Percentiles rank a stretch among this genome's conserved stretches.
Evolutionary conservation across 306 rosid genomes (phyloP).

Genomic region (Cucumis sativus): Cucumber_9930_V3 NC_026656.2:15505001-15505500

Average conservation of each 20-base stretch:
- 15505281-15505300: background rate
- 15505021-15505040: conserved; percentile 73
- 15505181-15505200: background rate
- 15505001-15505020: background rate
- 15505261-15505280: background rate
- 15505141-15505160: background rate
- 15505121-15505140: background rate
- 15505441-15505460: background rate
- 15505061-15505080: conserved; percentile 41
- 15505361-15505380: background rate
- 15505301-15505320: background rate
- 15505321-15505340: background rate
- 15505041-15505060: conserved; percentile 71
- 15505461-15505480: background rate
- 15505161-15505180: background rate
- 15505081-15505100: conserved; percentile 55
- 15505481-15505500: background rate
- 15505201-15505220: background rate
- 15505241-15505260: background rate
- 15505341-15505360: background rate
- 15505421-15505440: background rate
- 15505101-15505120: conserved; percentile 74
- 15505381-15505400: background rate
- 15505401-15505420: background rate
- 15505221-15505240: background rate